Evolutionary conservation across 371 early-diverging fungal species (phyloP), one percentile per base, ranked within the genome.

Genomic region (Syncephalis plumigaleata): DNA sequence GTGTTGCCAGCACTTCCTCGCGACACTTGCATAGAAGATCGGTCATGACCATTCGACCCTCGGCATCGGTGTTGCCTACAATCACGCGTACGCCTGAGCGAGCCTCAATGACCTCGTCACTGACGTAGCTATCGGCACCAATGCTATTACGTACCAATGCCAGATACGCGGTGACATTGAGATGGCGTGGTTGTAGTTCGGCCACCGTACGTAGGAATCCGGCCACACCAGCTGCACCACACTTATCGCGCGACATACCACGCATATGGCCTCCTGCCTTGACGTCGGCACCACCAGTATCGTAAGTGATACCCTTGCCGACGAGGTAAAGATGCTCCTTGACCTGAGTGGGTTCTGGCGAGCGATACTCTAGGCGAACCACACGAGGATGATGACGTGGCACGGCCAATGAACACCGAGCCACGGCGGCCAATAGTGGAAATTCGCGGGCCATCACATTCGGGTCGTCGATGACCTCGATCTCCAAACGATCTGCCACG

Each of bases 221-320:
- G 26, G 87, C 87, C n/a, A 77, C 78, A 22, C 79, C 70, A 23
- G 87, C 76, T 22, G 90, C 90, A 53, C 91, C 91, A 43, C 88
- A 77, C 58, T 89, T 91, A 62, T 91, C 91, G 55, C 84, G 77
- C 36, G 82, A 81, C 91, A 91, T 91, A 53, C 84, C 84, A 45
- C 87, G 70, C 89, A 89, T 89, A 46, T 68, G 65, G 42, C 85
- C 89, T 43, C 79, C 76, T 45, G 71, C 67, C 64, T 91, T 91
- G 53, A 91, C 68, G 58, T 86, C 82, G 46, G 83, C 79, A 61
- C 91, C 91, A 44, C 91, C 91, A 23, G 87, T 88, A 55, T 90
- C 89, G 55, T 78, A 90, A 17, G 87, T 87, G 7, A 90, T 84
- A 55, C 91, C 91, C 61, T 91, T 91, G 37, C 91, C 91, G 17